Evolutionary conservation across 2,329 filamentous ascomycete species (phyloP).

Genomic region (Didymella sp.): DNA sequence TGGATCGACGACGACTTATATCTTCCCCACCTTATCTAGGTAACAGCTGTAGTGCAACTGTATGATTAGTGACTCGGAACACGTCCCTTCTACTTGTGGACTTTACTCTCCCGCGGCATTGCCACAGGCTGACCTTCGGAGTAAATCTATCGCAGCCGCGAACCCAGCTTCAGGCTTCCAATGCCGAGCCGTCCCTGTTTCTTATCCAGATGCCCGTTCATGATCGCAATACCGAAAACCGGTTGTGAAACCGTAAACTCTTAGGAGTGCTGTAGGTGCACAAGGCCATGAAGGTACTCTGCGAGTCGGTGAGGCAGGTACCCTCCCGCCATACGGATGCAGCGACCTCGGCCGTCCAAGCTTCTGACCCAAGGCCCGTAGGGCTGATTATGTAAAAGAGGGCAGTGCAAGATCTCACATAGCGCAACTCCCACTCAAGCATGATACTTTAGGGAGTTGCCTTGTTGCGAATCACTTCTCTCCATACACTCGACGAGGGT

Average conservation of each 20-base stretch:
- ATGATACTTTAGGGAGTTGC: neutral
- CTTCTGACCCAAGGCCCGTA: neutral
- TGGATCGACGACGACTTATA: conserved; percentile 8
- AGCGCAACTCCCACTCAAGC: neutral
- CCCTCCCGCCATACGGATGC: neutral
- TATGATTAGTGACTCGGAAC: conserved; percentile 7
- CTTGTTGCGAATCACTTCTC: neutral
- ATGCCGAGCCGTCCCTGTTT: conserved; percentile 9
- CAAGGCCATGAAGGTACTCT: conserved; percentile 17
- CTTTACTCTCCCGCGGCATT: conserved; percentile 3
- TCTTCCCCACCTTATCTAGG: conserved; percentile 5
- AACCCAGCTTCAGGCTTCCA: conserved; percentile 1
- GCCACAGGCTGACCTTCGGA: conserved; percentile 6
- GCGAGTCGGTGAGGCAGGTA: conserved; percentile 10
- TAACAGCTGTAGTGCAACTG: neutral
- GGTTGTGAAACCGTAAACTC: neutral
- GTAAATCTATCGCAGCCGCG: conserved; percentile 4
- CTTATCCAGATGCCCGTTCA: neutral
- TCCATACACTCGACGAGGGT: neutral
- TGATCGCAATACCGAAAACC: neutral
- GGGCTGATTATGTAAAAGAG: conserved; percentile 12
- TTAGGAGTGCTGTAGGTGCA: conserved; percentile 5
- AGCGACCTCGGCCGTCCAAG: conserved; percentile 3
- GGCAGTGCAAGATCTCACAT: conserved; percentile 4
- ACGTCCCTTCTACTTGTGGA: neutral